These are phyloP conservation scores for apple (Malus domestica) DNA, from an alignment of 306 rosid species.

Conservation along the genomic window DNA sequence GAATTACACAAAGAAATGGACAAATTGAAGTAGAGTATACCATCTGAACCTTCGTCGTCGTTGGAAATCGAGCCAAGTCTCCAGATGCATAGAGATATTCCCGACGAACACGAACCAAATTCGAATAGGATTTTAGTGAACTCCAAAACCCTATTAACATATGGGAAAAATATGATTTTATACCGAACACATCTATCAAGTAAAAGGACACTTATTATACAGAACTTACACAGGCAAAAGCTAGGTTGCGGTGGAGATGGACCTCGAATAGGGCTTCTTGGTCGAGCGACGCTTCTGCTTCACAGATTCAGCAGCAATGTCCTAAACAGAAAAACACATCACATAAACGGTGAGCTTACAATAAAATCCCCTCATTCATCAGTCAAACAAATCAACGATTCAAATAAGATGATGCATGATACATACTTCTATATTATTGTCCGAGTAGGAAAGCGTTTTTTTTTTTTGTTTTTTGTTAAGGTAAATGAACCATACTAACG, in stretches of 20 bases:
- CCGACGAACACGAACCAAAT: constrained; percentile 60
- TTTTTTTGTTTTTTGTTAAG: no score
- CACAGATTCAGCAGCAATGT: constrained; percentile 33
- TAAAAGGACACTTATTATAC: no score
- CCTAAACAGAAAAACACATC: constrained; percentile 13
- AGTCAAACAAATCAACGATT: background rate
- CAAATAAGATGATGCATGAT: no score
- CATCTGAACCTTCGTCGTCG: constrained; percentile 49
- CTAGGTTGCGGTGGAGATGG: constrained; percentile 9
- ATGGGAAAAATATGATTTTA: no score
- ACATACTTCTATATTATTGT: no score
- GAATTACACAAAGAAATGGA: background rate
- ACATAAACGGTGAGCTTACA: background rate
- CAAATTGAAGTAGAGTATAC: constrained; percentile 17
- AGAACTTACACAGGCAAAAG: no score
- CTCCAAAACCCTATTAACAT: constrained; percentile 42
- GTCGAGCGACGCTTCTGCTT: constrained; percentile 34
- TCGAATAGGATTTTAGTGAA: constrained; percentile 84
- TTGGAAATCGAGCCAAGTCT: constrained; percentile 78
- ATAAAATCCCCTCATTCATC: background rate
- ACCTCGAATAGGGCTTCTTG: constrained; percentile 44
- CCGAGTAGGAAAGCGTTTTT: no score
- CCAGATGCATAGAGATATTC: constrained; percentile 68
- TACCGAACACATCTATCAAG: no score
- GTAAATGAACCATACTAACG: no score